Base-by-base conservation (phyloP, 2,329 filamentous ascomycete species). In the Chaetomiaceae sp. region DNA sequence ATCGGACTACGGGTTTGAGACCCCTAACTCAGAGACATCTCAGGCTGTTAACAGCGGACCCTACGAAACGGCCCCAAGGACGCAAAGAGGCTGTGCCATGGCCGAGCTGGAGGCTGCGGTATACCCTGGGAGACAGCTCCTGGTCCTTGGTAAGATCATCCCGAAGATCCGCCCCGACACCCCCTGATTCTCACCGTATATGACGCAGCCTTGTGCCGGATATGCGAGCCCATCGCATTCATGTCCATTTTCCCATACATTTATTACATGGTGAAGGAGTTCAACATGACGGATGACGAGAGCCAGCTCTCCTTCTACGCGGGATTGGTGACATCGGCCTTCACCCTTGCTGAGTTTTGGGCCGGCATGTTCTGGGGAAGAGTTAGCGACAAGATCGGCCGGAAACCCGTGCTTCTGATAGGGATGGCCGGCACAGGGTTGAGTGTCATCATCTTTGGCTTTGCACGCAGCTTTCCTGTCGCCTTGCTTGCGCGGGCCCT, bases 191-290 rank as follows among this genome's bases (percentile, higher is more conserved):
- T n/a, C n/a, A n/a, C n/a, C n/a, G n/a, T n/a, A n/a, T n/a, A n/a
- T n/a, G 38, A 12, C 7, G 23, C 50, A 61, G 91, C 91, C 40
- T 79, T 96, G 66, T 96, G 91, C 73, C 87, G 94, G 67, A 92
- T 99, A 75, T 96, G 91, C 77, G 94, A 99, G 70, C 94, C 94
- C 48, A 97, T 99, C 70, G 94, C 94, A 6, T 97, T 99, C 78
- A 97, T 96, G 90, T 96, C 91, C 50, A 96, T 97, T 63, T 97
- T 99, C 69, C 94, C 94, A 1, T 99, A 97, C 71, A 91, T 95
- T 63, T 97, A 96, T 75, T 92, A 88, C 76, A 97, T 99, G 94
- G 87, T 97, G 63, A 80, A 91, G 65, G 90, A 91, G 57, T 97
- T 97, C 72, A 78, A 88, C 65, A 85, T 96, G 68, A 89, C 91